Percentiles rank a stretch among this genome's conserved stretches.
Evolutionary conservation across 768 basidiomycete species (phyloP).

Genomic region (Trametes sanguinea): DNA sequence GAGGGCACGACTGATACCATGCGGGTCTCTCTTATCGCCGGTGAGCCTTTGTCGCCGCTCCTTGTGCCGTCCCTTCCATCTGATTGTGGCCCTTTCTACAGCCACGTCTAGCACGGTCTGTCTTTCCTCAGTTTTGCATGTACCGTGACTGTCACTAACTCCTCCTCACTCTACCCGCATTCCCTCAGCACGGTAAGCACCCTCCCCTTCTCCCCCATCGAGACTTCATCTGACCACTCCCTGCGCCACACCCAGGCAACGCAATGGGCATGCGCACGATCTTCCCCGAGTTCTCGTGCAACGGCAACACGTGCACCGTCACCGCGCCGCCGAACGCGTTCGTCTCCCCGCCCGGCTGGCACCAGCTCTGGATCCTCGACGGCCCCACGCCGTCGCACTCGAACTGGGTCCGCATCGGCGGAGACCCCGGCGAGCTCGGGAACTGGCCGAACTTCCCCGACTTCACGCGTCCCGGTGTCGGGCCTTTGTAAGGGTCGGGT

Average conservation of each 20-base stretch:
- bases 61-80: background rate
- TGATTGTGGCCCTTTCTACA: constrained; percentile 28
- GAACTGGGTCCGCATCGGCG: constrained; percentile 75
- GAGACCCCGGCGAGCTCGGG: constrained; percentile 68
- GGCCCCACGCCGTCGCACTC: constrained; percentile 79
- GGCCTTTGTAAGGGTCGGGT: constrained; percentile 14
- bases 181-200: constrained; percentile 18
- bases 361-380: constrained; percentile 74
- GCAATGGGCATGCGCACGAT: constrained; percentile 71
- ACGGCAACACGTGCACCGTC: constrained; percentile 74
- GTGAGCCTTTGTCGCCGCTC: constrained; percentile 37
- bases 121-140: background rate
- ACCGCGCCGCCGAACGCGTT: constrained; percentile 70
- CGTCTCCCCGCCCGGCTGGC: constrained; percentile 76
- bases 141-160: background rate
- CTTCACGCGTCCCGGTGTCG: constrained; percentile 65
- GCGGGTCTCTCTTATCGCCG: constrained; percentile 65
- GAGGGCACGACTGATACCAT: constrained; percentile 49
- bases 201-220: background rate
- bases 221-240: background rate
- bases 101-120: constrained; percentile 68
- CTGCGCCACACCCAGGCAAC: constrained; percentile 39
- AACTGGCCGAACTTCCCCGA: constrained; percentile 74
- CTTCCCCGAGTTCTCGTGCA: constrained; percentile 72
- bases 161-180: background rate